Percentiles rank a stretch among this genome's conserved stretches.
Evolutionary conservation across 83 land plant species (phyloP).

Genomic region (Thuja plicata): DNA sequence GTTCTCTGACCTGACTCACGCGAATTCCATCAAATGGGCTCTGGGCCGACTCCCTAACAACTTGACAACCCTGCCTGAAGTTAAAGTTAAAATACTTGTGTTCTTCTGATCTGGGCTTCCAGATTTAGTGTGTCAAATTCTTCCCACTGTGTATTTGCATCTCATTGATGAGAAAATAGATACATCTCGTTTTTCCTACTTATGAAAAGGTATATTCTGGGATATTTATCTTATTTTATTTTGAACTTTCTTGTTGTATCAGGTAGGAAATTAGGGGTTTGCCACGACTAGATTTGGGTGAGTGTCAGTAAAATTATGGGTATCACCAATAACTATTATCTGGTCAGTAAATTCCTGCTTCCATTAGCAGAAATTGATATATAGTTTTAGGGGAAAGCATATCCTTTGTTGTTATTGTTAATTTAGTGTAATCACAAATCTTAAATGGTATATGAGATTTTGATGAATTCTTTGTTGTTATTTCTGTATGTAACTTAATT

Average conservation of each 20-base stretch:
- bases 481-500: no score
- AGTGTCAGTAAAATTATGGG: background rate
- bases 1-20: background rate
- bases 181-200: background rate
- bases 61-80: background rate
- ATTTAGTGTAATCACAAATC: no score
- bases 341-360: no score
- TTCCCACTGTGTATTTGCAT: background rate
- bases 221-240: no score
- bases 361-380: no score
- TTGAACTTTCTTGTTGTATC: background rate
- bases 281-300: background rate
- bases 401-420: no score
- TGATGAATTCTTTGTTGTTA: no score
- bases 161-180: background rate
- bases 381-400: no score
- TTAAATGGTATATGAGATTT: no score
- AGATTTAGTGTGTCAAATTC: background rate
- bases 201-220: no score
- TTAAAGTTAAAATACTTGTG: background rate
- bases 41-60: background rate
- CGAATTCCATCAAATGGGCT: background rate
- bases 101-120: background rate
- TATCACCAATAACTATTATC: background rate
- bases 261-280: background rate